phyloP scores from a whole-genome alignment of 768 basidiomycete genomes.

The Naematelia aurantialba region DNA sequence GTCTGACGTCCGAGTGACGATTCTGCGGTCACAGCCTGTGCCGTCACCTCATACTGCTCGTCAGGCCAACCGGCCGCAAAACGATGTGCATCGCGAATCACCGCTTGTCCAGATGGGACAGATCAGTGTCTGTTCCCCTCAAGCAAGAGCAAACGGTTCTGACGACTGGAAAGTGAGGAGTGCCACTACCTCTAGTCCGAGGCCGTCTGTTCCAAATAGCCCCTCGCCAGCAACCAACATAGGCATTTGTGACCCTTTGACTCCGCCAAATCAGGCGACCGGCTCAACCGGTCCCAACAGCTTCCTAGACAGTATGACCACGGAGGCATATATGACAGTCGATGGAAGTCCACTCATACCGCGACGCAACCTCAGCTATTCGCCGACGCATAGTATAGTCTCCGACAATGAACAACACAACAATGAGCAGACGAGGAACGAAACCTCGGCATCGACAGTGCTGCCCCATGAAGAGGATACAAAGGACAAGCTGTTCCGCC shows the following conservation, averaged over 20 bases:
- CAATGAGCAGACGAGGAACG: neutral
- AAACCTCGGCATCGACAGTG: neutral
- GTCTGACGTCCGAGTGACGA: too few species aligned
- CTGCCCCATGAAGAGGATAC: neutral
- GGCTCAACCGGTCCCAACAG: neutral
- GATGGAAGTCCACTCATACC: conserved; percentile 19
- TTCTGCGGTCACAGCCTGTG: too few species aligned
- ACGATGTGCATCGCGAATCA: too few species aligned
- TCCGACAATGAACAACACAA: neutral
- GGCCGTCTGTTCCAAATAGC: neutral
- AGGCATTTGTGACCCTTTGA: neutral
- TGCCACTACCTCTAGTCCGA: neutral
- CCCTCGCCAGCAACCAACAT: neutral
- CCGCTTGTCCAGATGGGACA: too few species aligned
- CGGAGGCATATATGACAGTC: conserved; percentile 8
- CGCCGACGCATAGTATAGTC: neutral
- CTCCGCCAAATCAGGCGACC: neutral
- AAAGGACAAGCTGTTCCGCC: conserved; percentile 7
- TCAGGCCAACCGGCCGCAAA: too few species aligned
- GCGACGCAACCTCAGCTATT: neutral
- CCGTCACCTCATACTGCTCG: too few species aligned
- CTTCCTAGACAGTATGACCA: neutral
- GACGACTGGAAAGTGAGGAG: too few species aligned
- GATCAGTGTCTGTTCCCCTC: too few species aligned
- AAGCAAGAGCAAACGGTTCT: too few species aligned